Conservation (phyloP, 176 grass and related monocot species). For the Thalia dealbata region DNA sequence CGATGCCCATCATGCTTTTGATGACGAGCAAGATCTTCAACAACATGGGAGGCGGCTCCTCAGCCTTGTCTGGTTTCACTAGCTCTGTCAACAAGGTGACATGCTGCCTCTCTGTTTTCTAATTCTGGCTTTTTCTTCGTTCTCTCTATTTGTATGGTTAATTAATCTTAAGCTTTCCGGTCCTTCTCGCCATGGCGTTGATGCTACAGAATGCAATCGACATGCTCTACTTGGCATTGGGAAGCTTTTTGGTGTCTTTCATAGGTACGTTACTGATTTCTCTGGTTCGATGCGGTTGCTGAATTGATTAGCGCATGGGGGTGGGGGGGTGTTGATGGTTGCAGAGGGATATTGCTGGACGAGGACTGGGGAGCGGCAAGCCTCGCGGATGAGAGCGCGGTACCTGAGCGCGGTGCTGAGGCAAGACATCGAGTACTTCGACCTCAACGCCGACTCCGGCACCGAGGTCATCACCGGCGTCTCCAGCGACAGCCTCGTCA, state of each 20-base stretch:
- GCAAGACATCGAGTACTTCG: slow-evolving; percentile 97
- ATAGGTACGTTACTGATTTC: slow-evolving; percentile 32
- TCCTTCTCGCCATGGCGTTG: not conserved
- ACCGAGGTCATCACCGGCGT: slow-evolving; percentile 90
- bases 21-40: slow-evolving; percentile 79
- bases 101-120: not conserved
- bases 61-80: slow-evolving; percentile 30
- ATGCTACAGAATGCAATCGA: slow-evolving; percentile 44
- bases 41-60: slow-evolving; percentile 41
- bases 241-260: slow-evolving; percentile 57
- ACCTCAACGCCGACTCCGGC: slow-evolving; percentile 62
- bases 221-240: slow-evolving; percentile 62
- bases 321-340: not conserved
- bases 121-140: not conserved
- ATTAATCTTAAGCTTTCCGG: not conserved
- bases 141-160: not conserved
- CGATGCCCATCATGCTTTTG: slow-evolving; percentile 66
- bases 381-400: slow-evolving; percentile 70
- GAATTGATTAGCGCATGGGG: too few species aligned
- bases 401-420: slow-evolving; percentile 80
- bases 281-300: too few species aligned
- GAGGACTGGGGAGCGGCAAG: slow-evolving; percentile 80
- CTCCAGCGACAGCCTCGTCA: slow-evolving; percentile 80
- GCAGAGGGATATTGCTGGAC: slow-evolving; percentile 94
- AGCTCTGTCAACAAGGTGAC: slow-evolving; percentile 51